phyloP scores from a whole-genome alignment of 331 rosid genomes.

The Malus hybrid region DNA sequence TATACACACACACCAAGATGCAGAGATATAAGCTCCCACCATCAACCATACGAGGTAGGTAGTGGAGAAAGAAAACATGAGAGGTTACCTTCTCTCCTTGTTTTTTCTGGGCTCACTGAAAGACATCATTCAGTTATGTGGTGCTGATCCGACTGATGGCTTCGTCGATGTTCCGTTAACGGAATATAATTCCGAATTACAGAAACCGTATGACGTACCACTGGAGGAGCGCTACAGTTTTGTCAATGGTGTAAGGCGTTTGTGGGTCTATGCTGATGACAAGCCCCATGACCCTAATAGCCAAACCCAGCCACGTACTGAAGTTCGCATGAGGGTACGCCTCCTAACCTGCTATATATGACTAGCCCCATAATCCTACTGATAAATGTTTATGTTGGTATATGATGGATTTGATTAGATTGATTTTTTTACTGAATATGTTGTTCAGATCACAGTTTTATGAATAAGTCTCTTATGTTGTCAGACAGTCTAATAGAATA shows the following conservation, averaged over 20 bases:
- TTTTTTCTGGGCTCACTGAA: background rate
- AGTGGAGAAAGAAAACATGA: background rate
- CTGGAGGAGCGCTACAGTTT: conserved; percentile 21
- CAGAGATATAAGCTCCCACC: too few species aligned
- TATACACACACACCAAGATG: too few species aligned
- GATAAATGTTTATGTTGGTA: too few species aligned
- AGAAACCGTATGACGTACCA: conserved; percentile 36
- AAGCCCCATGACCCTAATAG: conserved; percentile 27
- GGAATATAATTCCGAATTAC: conserved; percentile 20
- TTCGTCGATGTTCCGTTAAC: conserved; percentile 30
- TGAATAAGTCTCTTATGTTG: too few species aligned
- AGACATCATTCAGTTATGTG: background rate
- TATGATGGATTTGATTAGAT: too few species aligned
- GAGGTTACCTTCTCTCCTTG: background rate
- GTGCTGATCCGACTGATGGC: conserved; percentile 38
- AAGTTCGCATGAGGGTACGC: conserved; percentile 27
- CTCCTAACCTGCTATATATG: too few species aligned
- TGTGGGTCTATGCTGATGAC: conserved; percentile 48
- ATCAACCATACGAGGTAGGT: background rate
- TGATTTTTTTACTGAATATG: too few species aligned
- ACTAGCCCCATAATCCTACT: too few species aligned
- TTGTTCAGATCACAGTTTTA: too few species aligned
- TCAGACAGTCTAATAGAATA: too few species aligned
- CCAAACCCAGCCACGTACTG: conserved; percentile 39
- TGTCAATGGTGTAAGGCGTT: conserved; percentile 20